Percentiles rank a stretch among this genome's conserved stretches.
phyloP scores from a whole-genome alignment of 2,329 filamentous ascomycete species.

The Colletotrichum magnum region DNA sequence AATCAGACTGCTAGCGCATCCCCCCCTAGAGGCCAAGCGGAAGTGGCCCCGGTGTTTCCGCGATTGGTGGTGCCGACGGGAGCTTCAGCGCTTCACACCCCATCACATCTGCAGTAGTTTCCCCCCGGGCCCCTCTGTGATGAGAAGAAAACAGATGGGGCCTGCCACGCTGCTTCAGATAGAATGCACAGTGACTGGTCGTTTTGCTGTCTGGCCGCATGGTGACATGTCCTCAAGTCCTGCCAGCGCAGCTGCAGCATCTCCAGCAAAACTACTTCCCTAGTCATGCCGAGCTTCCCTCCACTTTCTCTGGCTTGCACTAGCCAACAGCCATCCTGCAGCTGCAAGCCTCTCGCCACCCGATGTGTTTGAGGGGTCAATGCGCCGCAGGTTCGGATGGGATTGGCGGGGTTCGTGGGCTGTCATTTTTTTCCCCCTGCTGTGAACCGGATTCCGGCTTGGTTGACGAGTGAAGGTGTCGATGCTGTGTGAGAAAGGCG shows the following conservation, averaged over 20 bases:
- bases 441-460: neutral
- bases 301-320: neutral
- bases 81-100: constrained; percentile 28
- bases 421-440: neutral
- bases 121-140: neutral
- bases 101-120: constrained; percentile 2
- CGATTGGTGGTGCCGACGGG: constrained; percentile 23
- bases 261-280: constrained; percentile 7
- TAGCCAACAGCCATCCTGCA: constrained; percentile 8
- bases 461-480: neutral
- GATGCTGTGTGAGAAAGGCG: neutral
- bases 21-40: neutral
- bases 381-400: constrained; percentile 26
- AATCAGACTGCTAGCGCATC: constrained; percentile 26
- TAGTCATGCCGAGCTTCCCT: neutral
- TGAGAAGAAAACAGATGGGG: too few species aligned
- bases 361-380: constrained; percentile 22
- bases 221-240: constrained; percentile 19
- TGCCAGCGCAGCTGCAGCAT: constrained; percentile 8
- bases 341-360: constrained; percentile 36
- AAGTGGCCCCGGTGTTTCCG: constrained; percentile 23
- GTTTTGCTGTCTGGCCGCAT: neutral
- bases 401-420: constrained; percentile 8
- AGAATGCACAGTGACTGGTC: constrained; percentile 1
- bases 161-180: constrained; percentile 4